Base-by-base conservation (phyloP, 2,329 filamentous ascomycete genomes). In the Trichoderma sp. region DNA sequence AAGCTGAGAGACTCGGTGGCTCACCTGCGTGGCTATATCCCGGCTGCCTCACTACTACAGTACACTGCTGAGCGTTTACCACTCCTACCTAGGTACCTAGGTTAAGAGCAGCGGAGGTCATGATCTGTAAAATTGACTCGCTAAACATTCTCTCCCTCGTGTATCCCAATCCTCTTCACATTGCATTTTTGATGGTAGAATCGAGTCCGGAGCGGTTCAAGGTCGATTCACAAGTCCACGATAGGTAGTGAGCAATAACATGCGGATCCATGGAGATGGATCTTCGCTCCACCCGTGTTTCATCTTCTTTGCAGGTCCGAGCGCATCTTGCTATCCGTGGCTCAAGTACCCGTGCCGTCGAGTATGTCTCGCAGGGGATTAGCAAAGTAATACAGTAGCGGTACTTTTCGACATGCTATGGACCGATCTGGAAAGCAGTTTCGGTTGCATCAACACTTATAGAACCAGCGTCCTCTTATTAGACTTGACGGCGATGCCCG, bases 231-330 rank as follows among this genome's bases (percentile, higher is more conserved):
- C 37, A 52, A 24, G 53, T 27, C 35, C 63, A 35, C 27, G 63
- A 66, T 66, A 33, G 53, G 7, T 35, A 21, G 19, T 24, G 19
- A 24, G 14, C n/a, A 56, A 43, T 52, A 58, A 43, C 35, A 52
- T 29, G 31, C 55, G 55, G 55, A 56, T 56, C 64, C 64, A 55
- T 67, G 64, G 64, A 31, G 64, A 59, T 67, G 53, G 53, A 58
- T 67, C 53, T 59, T 49, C 64, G 40, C 63, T 68, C 61, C 68
- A 67, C 65, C 63, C 58, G 63, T 70, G 68, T 70, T 70, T 70
- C 68, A 70, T 64, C 63, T 61, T 61, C 16, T 67, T 56, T 67
- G 47, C 68, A 68, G 37, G 53, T 31, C 43, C 49, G 24, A 59
- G 31, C 68, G 61, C 60, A 55, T 60, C 31, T 21, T 55, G 57